Conservation (phyloP, 768 basidiomycete species). For the Coprinellus aureogranulatus region DNA sequence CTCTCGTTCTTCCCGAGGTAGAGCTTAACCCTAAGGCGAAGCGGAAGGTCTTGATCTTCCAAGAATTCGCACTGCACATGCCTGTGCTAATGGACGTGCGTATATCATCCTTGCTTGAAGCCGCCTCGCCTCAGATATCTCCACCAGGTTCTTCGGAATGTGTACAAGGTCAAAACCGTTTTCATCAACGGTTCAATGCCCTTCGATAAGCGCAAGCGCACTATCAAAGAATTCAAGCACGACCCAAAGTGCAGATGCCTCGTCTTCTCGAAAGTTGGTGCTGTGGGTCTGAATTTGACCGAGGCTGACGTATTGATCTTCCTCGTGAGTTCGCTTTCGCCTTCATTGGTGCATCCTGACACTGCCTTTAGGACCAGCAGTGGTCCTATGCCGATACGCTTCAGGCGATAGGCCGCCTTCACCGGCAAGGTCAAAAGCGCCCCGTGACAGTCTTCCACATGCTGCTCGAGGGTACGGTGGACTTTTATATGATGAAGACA, state of each 20-base stretch:
- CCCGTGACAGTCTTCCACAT: slow-evolving; percentile 20
- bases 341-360: background rate
- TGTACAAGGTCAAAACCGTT: background rate
- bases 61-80: background rate
- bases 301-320: slow-evolving; percentile 2
- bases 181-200: background rate
- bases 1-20: background rate
- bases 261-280: slow-evolving; percentile 7
- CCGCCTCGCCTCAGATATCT: too few species aligned
- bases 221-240: background rate
- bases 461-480: slow-evolving; percentile 21
- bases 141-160: background rate
- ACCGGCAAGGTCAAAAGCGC: slow-evolving; percentile 26
- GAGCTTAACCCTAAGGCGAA: background rate
- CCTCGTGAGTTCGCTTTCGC: background rate
- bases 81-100: background rate
- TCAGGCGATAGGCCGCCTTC: slow-evolving; percentile 24
- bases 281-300: slow-evolving; percentile 3
- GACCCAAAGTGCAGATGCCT: background rate
- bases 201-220: background rate
- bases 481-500: slow-evolving; percentile 19
- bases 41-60: background rate
- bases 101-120: background rate
- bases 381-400: slow-evolving; percentile 27
- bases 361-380: slow-evolving; percentile 22